These are phyloP conservation scores for Trypanosoma congolense DNA, from an alignment of 208 protist genomes.

Conservation along the genomic window DNA sequence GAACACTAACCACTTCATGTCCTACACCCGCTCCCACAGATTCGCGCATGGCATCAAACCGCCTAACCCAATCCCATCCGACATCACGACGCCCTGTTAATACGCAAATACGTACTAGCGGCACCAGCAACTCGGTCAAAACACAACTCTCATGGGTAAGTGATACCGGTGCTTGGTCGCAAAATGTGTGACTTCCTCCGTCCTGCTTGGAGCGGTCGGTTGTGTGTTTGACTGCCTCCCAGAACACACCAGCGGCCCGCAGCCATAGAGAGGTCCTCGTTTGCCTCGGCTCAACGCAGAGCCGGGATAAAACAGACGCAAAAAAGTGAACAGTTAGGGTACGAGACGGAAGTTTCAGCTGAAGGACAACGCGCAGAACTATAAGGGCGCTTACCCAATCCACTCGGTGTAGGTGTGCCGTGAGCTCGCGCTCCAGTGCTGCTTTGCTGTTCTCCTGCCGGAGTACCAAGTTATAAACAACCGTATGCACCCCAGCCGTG, in stretches of 20 bases:
- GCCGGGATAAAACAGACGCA: slow-evolving; percentile 13
- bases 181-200: not conserved
- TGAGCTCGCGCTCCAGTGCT: slow-evolving; percentile 8
- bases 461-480: slow-evolving; percentile 13
- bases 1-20: slow-evolving; percentile 34
- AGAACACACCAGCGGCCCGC: slow-evolving; percentile 52
- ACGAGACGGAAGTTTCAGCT: slow-evolving; percentile 13
- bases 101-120: slow-evolving; percentile 43
- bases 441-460: slow-evolving; percentile 9
- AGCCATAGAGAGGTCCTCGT: slow-evolving; percentile 35
- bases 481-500: slow-evolving; percentile 10
- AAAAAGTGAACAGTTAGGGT: slow-evolving; percentile 22
- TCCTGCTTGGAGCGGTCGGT: not conserved
- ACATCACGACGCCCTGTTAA: slow-evolving; percentile 26
- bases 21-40: slow-evolving; percentile 18
- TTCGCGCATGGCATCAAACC: slow-evolving; percentile 33
- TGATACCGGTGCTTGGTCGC: not conserved
- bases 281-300: not conserved
- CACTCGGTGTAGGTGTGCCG: not conserved
- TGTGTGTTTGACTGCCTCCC: slow-evolving; percentile 71
- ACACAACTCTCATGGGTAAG: slow-evolving; percentile 47
- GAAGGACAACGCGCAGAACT: slow-evolving; percentile 6
- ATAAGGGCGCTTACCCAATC: slow-evolving; percentile 7
- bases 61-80: slow-evolving; percentile 42
- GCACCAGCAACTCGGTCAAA: slow-evolving; percentile 38